Evolutionary conservation across 768 basidiomycete species (phyloP).

Genomic region (Lyophyllum decastes): DNA sequence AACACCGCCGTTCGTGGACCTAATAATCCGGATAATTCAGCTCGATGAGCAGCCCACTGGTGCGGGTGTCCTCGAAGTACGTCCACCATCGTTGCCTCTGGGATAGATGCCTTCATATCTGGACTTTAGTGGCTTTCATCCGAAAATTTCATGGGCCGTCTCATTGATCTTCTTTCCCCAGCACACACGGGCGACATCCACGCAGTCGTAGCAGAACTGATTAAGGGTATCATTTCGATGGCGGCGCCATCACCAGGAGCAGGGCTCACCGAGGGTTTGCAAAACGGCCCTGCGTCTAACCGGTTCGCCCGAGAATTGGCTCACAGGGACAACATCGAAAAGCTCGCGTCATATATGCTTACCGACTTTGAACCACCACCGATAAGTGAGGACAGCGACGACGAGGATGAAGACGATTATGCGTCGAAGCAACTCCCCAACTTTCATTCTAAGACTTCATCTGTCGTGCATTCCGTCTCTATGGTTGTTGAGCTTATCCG

Average conservation of each 20-base stretch:
- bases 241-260: slow-evolving; percentile 84
- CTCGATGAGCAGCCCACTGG: slow-evolving; percentile 84
- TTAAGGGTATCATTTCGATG: slow-evolving; percentile 94
- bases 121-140: slow-evolving; percentile 79
- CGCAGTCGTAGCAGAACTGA: slow-evolving; percentile 83
- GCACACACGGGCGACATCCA: slow-evolving; percentile 74
- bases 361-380: slow-evolving; percentile 50
- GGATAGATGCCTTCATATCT: slow-evolving; percentile 10
- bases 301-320: slow-evolving; percentile 89
- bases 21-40: slow-evolving; percentile 88
- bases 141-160: slow-evolving; percentile 77
- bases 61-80: slow-evolving; percentile 83
- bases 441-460: slow-evolving; percentile 65
- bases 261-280: slow-evolving; percentile 67
- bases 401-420: slow-evolving; percentile 21
- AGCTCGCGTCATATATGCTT: slow-evolving; percentile 76
- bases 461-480: slow-evolving; percentile 83
- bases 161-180: slow-evolving; percentile 85
- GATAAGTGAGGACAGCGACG: slow-evolving; percentile 17
- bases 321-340: slow-evolving; percentile 65
- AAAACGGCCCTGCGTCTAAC: slow-evolving; percentile 79
- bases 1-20: slow-evolving; percentile 88
- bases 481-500: slow-evolving; percentile 93
- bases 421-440: slow-evolving; percentile 30
- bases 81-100: slow-evolving; percentile 35